Base-by-base conservation (phyloP, 2,329 filamentous ascomycete species). In the Leptoxyphium fumago region DNA sequence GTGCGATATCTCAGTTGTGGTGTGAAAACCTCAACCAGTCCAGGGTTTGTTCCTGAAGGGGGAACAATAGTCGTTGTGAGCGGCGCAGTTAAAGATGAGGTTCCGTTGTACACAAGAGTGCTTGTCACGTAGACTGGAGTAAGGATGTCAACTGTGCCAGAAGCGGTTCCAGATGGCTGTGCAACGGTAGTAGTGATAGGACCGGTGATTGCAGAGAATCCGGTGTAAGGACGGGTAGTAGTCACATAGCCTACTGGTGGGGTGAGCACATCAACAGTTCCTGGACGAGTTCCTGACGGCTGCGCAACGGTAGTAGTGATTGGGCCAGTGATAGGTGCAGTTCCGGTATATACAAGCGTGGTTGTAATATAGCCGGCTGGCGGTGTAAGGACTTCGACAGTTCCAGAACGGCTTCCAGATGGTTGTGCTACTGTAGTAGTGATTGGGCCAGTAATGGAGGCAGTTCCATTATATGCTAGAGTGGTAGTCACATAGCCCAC, bases 61-160 rank as follows among this genome's bases (percentile, higher is more conserved):
- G 40, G n/a, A 26, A 43, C 39, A 5, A 40, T 36, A 18, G 43
- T 45, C 10, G 46, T 45, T 5, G 43, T 41, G 11, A 26, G 3
- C 21, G 21, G 21, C 21, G 21, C 21, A 3, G 21, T 26, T 3
- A 26, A 4, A 3, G 21, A 3, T 26, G 21, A 26, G 3, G 21
- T 26, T 4, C 21, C 21, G 21, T 26, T 26, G 7, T 26, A 26
- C 7, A 7, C 21, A 7, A 26, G 43, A 6, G 43, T 41, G n/a
- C 40, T 47, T 14, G 45, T 29, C 10, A 39, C 36, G 11, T 42
- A 32, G 39, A n/a, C 13, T 17, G 34, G 48, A 5, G 42, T 46
- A 14, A 39, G 45, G 3, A 49, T 32, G 10, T 49, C 43, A 10
- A 49, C 46, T 10, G 48, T 49, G 5, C 45, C 48, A 8, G 39